Conservation (phyloP, 2,329 filamentous ascomycete species). For the Rhynchosporium agropyri region DNA sequence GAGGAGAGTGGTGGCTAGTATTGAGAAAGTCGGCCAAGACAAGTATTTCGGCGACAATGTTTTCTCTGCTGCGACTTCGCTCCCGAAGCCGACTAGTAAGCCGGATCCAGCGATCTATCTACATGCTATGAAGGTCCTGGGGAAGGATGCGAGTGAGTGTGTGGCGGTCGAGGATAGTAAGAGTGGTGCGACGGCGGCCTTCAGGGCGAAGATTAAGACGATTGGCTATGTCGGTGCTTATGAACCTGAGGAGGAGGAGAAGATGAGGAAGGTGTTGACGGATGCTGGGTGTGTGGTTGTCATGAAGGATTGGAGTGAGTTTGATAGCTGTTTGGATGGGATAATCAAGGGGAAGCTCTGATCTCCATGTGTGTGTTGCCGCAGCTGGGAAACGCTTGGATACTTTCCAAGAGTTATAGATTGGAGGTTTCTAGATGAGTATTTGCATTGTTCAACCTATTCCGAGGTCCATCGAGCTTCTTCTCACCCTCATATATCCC, state of each 20-base stretch:
- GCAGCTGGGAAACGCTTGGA: neutral
- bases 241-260: conserved; percentile 54
- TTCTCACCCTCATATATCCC: too few species aligned
- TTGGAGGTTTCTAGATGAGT: too few species aligned
- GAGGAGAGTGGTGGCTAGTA: conserved; percentile 73
- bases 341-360: conserved; percentile 35
- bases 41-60: conserved; percentile 79
- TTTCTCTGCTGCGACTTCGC: conserved; percentile 80
- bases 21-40: conserved; percentile 78
- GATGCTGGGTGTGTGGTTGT: conserved; percentile 65
- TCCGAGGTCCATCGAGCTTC: too few species aligned
- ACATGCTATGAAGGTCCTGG: conserved; percentile 72
- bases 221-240: conserved; percentile 88
- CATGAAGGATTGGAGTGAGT: conserved; percentile 63
- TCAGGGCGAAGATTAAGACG: conserved; percentile 76
- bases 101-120: conserved; percentile 89
- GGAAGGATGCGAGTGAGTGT: conserved; percentile 70
- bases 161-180: conserved; percentile 88
- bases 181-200: conserved; percentile 77
- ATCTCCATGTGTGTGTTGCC: neutral
- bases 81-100: conserved; percentile 82
- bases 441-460: too few species aligned
- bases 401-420: neutral
- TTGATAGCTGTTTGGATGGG: conserved; percentile 40
- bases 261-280: conserved; percentile 64